Conservation (phyloP, 768 basidiomycete genomes). For the Chlorophyllum brunneum region DNA sequence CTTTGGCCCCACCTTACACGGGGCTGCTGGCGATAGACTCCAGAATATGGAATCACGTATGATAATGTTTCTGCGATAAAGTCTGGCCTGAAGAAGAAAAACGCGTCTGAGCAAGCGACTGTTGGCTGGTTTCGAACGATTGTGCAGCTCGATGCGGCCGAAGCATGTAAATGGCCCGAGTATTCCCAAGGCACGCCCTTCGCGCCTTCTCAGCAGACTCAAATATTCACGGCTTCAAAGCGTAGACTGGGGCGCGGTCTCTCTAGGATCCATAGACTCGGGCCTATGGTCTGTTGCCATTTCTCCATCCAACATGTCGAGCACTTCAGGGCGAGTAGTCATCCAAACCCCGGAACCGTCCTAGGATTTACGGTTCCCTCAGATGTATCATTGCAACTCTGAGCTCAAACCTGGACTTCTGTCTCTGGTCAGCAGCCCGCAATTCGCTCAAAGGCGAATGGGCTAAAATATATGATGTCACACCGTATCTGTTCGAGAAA, state of each 20-base stretch:
- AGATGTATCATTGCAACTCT: conserved; percentile 69
- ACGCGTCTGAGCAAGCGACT: conserved; percentile 27
- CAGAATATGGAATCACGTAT: conserved; percentile 68
- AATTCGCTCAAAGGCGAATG: conserved; percentile 75
- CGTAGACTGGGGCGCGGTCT: conserved; percentile 64
- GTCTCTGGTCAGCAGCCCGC: conserved; percentile 62
- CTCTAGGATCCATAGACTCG: conserved; percentile 72
- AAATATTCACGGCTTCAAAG: conserved; percentile 3
- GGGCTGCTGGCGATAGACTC: conserved; percentile 46
- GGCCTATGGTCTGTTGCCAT: conserved; percentile 51
- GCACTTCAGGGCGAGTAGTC: conserved; percentile 50
- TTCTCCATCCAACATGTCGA: conserved; percentile 67
- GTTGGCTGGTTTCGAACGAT: conserved; percentile 74
- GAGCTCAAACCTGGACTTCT: conserved; percentile 73
- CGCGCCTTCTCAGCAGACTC: too few relatives aligned
- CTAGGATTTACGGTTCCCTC: background rate
- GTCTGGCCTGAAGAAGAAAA: conserved; percentile 28
- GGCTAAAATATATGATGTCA: conserved; percentile 59
- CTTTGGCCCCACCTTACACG: background rate
- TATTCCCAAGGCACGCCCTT: conserved; percentile 39
- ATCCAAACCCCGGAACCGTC: background rate
- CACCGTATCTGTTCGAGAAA: conserved; percentile 40
- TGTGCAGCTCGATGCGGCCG: conserved; percentile 52
- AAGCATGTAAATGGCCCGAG: conserved; percentile 42
- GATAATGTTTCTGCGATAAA: conserved; percentile 51